Percentiles rank a stretch among this genome's conserved stretches.
phyloP scores from a whole-genome alignment of 257 asterid species.

The Nicotiana paniculata region DNA sequence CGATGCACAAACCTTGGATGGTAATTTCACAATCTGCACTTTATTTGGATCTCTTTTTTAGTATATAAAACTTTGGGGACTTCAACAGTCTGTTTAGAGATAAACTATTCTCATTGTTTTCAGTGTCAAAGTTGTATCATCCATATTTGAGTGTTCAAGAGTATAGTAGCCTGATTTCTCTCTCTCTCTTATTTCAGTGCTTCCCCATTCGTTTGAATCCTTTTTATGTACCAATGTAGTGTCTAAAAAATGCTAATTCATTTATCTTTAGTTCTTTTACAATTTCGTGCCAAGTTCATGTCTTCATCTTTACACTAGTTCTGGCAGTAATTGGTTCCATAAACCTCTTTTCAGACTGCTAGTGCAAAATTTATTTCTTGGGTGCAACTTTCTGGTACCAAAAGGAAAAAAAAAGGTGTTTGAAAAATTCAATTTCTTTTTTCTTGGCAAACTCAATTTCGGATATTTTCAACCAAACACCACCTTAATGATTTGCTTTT shows the following conservation, averaged over 20 bases:
- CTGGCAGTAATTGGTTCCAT: not conserved
- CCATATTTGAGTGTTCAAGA: not conserved
- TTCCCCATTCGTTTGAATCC: not conserved
- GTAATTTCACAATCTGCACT: slow-evolving; percentile 28
- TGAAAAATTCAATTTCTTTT: not conserved
- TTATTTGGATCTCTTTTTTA: not conserved
- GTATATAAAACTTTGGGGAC: not conserved
- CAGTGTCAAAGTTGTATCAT: not conserved
- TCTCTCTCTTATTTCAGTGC: not conserved
- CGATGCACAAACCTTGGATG: slow-evolving; percentile 89
- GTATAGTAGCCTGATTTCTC: not conserved
- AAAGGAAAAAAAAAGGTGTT: not conserved
- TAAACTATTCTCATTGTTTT: not conserved
- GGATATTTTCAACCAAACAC: not conserved
- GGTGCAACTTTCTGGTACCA: no score
- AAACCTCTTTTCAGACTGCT: not conserved
- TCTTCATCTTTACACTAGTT: not conserved
- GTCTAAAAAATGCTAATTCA: not conserved
- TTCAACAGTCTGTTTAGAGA: not conserved
- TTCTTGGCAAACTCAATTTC: not conserved
- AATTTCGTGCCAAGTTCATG: not conserved
- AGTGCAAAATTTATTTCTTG: not conserved
- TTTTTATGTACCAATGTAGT: not conserved
- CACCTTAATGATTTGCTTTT: not conserved
- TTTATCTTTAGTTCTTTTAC: not conserved